Evolutionary conservation across 2,329 filamentous ascomycete species (phyloP).

Genomic region (Laburnicola sp.): DNA sequence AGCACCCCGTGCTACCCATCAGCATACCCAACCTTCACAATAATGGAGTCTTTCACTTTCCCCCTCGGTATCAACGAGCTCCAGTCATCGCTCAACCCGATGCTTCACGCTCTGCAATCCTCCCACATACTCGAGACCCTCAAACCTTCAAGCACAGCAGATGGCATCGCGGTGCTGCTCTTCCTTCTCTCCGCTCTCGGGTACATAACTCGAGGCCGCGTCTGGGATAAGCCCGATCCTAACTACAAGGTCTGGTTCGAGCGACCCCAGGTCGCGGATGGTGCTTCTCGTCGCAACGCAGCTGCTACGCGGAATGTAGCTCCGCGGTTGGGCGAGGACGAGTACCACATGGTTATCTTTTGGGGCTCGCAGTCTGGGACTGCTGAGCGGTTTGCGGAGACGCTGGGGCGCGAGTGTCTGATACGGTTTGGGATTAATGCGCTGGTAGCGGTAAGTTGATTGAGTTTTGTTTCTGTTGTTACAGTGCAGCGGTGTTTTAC

Average conservation of each 20-base stretch:
- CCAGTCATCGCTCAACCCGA: conserved; percentile 18
- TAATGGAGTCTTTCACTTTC: conserved; percentile 21
- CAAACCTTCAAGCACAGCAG: conserved; percentile 43
- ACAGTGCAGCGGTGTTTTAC: neutral
- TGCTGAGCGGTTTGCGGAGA: conserved; percentile 49
- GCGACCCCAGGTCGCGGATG: conserved; percentile 50
- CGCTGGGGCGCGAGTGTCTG: conserved; percentile 47
- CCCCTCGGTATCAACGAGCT: conserved; percentile 18
- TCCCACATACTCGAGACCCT: conserved; percentile 18
- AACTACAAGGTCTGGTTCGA: conserved; percentile 55
- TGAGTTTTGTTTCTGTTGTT: no score
- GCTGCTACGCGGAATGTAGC: conserved; percentile 52
- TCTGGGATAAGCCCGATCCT: conserved; percentile 56
- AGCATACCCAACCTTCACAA: neutral
- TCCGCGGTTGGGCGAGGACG: conserved; percentile 46
- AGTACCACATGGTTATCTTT: conserved; percentile 47
- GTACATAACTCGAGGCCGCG: conserved; percentile 48
- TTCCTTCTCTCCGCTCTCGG: conserved; percentile 43
- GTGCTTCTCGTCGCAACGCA: conserved; percentile 21
- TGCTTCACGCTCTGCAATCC: conserved; percentile 14
- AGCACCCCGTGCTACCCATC: neutral
- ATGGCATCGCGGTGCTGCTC: conserved; percentile 44
- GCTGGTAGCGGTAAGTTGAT: conserved; percentile 36
- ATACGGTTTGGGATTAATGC: conserved; percentile 47
- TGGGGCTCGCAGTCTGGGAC: conserved; percentile 57